Evolutionary conservation across 73 alveolate species (phyloP).

Genomic region (Paramecium pentaurelia): DNA sequence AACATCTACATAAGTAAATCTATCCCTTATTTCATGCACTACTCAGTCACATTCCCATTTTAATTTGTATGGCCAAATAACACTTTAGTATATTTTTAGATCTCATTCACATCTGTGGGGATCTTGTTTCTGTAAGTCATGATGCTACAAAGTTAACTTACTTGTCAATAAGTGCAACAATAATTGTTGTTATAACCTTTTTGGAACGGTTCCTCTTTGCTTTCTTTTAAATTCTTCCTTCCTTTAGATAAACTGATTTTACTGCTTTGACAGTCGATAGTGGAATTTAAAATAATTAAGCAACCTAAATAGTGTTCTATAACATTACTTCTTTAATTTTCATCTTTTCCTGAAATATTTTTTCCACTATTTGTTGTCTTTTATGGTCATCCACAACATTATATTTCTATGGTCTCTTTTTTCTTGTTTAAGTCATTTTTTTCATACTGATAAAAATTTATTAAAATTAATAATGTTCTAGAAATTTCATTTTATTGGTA

Average conservation of each 20-base stretch:
- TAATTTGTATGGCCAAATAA: background rate
- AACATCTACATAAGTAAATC: background rate
- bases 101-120: background rate
- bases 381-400: background rate
- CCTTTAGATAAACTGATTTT: background rate
- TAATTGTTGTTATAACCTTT: background rate
- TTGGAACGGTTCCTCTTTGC: background rate
- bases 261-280: conserved; percentile 4
- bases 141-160: background rate
- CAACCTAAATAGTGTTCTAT: background rate
- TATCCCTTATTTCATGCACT: background rate
- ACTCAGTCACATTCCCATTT: background rate
- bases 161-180: conserved; percentile 9
- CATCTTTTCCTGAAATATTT: background rate
- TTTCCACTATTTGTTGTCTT: background rate
- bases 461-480: background rate
- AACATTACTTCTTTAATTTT: background rate
- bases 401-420: background rate
- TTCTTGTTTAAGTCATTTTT: background rate
- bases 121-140: background rate
- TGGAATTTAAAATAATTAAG: background rate
- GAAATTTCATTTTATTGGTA: background rate
- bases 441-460: background rate
- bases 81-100: background rate
- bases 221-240: background rate